A percentile compares a stretch with the other conserved stretches of the same genome.
phyloP scores from a whole-genome alignment of 2,329 filamentous ascomycete genomes.

The Talaromyces sp. region DNA sequence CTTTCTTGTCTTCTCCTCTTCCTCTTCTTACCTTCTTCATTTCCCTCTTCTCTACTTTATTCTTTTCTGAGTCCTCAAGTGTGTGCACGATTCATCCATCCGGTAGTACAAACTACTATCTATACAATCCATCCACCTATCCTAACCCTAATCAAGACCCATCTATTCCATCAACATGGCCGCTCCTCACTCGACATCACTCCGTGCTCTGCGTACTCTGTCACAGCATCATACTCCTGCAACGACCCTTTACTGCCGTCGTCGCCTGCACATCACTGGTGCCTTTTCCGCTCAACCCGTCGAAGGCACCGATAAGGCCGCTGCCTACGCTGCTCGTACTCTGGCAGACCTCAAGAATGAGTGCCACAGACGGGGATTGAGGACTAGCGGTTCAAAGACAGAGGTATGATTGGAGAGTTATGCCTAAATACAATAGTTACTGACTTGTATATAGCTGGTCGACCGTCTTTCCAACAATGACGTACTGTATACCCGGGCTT shows the following conservation, averaged over 20 bases:
- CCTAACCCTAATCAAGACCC: not conserved
- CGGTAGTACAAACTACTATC: not conserved
- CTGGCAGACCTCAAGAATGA: slow-evolving; percentile 49
- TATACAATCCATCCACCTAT: not conserved
- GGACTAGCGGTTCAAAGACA: slow-evolving; percentile 43
- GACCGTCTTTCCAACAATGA: slow-evolving; percentile 52
- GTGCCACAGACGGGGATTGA: slow-evolving; percentile 47
- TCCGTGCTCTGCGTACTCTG: slow-evolving; percentile 42
- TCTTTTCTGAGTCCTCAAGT: not conserved
- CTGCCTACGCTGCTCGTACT: slow-evolving; percentile 47
- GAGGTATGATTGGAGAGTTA: slow-evolving; percentile 37
- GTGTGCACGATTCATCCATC: not conserved
- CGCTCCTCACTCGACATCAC: slow-evolving; percentile 41
- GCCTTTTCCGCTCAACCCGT: slow-evolving; percentile 50
- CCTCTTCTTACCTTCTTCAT: not conserved
- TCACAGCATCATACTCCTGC: slow-evolving; percentile 33
- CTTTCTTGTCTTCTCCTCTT: not conserved
- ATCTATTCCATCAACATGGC: slow-evolving; percentile 31
- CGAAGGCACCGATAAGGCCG: slow-evolving; percentile 48
- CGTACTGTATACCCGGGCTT: slow-evolving; percentile 48
- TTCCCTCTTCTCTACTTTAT: not conserved
- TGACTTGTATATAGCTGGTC: slow-evolving; percentile 38
- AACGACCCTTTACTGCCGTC: slow-evolving; percentile 32
- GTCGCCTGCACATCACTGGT: slow-evolving; percentile 57
- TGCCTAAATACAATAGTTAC: not conserved